Evolutionary conservation across 2,329 filamentous ascomycete species (phyloP).

Genomic region (Venturia pyrina): DNA sequence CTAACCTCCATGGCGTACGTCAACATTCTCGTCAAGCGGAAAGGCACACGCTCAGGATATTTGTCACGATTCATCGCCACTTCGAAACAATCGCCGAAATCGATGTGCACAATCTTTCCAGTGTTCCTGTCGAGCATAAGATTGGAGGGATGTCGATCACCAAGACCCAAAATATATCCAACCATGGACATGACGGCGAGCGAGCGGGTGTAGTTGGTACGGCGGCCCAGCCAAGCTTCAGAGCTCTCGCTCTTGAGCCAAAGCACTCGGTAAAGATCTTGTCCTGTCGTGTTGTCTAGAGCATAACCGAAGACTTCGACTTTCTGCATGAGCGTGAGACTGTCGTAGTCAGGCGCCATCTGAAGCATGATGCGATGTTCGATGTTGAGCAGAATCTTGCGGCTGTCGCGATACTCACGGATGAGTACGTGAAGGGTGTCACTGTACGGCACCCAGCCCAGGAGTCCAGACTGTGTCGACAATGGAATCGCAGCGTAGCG

Average conservation of each 20-base stretch:
- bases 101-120: conserved; percentile 95
- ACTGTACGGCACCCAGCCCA: conserved; percentile 96
- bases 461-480: conserved; percentile 87
- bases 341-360: conserved; percentile 98
- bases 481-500: conserved; percentile 93
- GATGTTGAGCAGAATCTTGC: conserved; percentile 96
- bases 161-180: conserved; percentile 95
- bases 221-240: conserved; percentile 91
- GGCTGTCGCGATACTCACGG: conserved; percentile 90
- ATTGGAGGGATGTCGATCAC: conserved; percentile 95
- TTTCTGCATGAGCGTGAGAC: conserved; percentile 98
- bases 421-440: conserved; percentile 96
- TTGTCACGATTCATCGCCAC: conserved; percentile 99
- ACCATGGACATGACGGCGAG: conserved; percentile 99
- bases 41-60: conserved; percentile 93
- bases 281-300: conserved; percentile 96
- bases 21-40: conserved; percentile 96
- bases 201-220: conserved; percentile 97
- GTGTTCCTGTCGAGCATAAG: conserved; percentile 93
- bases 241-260: conserved; percentile 99
- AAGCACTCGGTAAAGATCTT: conserved; percentile 93
- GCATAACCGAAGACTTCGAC: conserved; percentile 99
- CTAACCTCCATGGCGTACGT: conserved; percentile 99
- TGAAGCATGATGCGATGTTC: conserved; percentile 99
- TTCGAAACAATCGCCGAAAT: conserved; percentile 99